phyloP scores from a whole-genome alignment of 768 basidiomycete genomes.

The Phylloporus arenicola region DNA sequence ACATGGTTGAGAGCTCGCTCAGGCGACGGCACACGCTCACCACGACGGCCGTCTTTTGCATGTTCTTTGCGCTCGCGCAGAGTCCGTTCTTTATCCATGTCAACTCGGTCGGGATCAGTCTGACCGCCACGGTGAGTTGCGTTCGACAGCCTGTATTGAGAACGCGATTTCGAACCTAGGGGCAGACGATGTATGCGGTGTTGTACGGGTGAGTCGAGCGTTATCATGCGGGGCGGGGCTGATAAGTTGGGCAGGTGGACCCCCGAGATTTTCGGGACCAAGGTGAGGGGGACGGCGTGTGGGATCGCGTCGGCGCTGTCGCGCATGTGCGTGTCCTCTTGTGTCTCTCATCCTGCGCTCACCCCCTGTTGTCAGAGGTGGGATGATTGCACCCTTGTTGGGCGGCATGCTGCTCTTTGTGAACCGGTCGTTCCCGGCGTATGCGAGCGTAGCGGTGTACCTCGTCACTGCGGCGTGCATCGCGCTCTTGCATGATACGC shows the following conservation, averaged over 20 bases:
- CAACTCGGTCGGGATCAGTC: slow-evolving; percentile 70
- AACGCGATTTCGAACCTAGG: neutral
- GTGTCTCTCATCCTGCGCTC: neutral
- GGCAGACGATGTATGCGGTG: too few relatives aligned
- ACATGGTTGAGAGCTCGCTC: slow-evolving; percentile 62
- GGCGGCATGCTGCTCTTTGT: slow-evolving; percentile 70
- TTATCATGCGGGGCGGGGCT: too few relatives aligned
- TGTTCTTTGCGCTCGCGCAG: slow-evolving; percentile 58
- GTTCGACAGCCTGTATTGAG: neutral
- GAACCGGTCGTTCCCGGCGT: slow-evolving; percentile 67
- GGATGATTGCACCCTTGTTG: slow-evolving; percentile 81
- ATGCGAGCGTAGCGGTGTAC: slow-evolving; percentile 65
- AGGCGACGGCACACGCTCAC: slow-evolving; percentile 72
- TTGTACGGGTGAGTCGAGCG: too few relatives aligned
- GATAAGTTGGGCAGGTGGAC: too few relatives aligned
- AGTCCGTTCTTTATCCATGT: slow-evolving; percentile 54
- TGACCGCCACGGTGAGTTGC: slow-evolving; percentile 54
- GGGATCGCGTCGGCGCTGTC: slow-evolving; percentile 85
- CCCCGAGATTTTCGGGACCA: too few relatives aligned
- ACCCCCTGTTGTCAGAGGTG: slow-evolving; percentile 53
- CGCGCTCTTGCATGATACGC: slow-evolving; percentile 50
- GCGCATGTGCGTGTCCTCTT: slow-evolving; percentile 57
- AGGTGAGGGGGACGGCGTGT: slow-evolving; percentile 83
- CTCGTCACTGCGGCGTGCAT: slow-evolving; percentile 58
- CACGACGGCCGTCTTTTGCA: slow-evolving; percentile 68